phyloP scores from a whole-genome alignment of 805 yeast species.

The Kodamaea leandrae region DNA sequence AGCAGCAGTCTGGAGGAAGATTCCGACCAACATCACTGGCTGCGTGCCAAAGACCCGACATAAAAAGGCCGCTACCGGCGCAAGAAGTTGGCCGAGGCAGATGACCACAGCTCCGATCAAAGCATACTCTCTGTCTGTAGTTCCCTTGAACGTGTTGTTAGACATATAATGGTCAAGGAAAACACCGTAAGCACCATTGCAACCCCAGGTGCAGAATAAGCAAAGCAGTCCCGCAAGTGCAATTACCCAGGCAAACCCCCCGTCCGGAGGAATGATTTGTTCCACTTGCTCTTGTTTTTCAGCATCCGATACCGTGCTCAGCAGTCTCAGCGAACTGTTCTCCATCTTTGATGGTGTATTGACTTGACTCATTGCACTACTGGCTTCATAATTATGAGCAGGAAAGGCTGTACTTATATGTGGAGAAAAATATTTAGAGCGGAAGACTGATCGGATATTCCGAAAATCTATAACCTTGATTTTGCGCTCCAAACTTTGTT shows the following conservation, averaged over 20 bases:
- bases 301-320: background rate
- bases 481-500: too few species aligned
- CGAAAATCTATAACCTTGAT: too few species aligned
- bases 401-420: background rate
- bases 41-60: constrained; percentile 51
- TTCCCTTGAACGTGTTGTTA: constrained; percentile 37
- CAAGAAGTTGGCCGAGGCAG: constrained; percentile 52
- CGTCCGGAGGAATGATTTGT: constrained; percentile 30
- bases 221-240: constrained; percentile 49
- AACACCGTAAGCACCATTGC: constrained; percentile 57
- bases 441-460: background rate
- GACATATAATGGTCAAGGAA: constrained; percentile 53
- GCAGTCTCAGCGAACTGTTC: background rate
- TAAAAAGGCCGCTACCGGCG: constrained; percentile 52
- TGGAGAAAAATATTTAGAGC: background rate
- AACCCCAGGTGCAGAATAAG: constrained; percentile 55
- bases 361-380: background rate
- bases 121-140: constrained; percentile 49
- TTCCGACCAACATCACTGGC: constrained; percentile 46
- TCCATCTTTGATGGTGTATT: background rate
- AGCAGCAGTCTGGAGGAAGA: constrained; percentile 42
- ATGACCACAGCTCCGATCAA: constrained; percentile 51
- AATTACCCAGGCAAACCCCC: constrained; percentile 53
- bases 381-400: too few species aligned
- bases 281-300: constrained; percentile 6